A percentile compares a stretch with the other conserved stretches of the same genome.
These are phyloP conservation scores for Aspergillus incahuasiensis DNA, from an alignment of 495 filamentous ascomycete species.

Conservation along the genomic window DNA sequence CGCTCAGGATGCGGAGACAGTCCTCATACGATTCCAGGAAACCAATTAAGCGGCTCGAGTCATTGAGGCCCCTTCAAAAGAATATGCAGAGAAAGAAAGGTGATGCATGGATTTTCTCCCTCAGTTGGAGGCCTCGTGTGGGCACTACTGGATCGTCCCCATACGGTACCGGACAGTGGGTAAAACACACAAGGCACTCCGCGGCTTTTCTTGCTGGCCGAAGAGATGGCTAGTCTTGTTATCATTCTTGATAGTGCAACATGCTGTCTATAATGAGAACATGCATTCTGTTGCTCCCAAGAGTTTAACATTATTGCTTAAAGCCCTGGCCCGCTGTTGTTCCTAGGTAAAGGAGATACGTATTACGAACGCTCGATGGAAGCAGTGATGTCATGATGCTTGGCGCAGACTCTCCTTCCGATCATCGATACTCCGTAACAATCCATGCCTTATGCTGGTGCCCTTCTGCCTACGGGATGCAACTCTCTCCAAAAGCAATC, in stretches of 20 bases:
- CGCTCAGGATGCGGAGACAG: constrained; percentile 9
- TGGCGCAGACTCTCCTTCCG: background rate
- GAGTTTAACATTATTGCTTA: background rate
- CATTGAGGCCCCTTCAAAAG: background rate
- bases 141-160: background rate
- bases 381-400: constrained; percentile 3
- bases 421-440: background rate
- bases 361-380: background rate
- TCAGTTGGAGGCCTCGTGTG: background rate
- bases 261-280: background rate
- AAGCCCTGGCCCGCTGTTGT: background rate
- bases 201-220: background rate
- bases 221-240: background rate
- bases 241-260: background rate
- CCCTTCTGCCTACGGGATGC: no score
- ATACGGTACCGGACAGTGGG: background rate
- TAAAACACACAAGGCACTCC: background rate
- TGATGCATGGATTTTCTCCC: background rate
- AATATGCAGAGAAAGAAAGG: background rate
- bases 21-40: background rate
- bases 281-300: background rate
- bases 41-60: background rate
- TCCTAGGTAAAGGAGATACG: background rate
- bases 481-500: no score
- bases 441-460: no score